These are phyloP conservation scores for Bisporella sp. DNA, from an alignment of 2,329 filamentous ascomycete species.

Conservation along the genomic window DNA sequence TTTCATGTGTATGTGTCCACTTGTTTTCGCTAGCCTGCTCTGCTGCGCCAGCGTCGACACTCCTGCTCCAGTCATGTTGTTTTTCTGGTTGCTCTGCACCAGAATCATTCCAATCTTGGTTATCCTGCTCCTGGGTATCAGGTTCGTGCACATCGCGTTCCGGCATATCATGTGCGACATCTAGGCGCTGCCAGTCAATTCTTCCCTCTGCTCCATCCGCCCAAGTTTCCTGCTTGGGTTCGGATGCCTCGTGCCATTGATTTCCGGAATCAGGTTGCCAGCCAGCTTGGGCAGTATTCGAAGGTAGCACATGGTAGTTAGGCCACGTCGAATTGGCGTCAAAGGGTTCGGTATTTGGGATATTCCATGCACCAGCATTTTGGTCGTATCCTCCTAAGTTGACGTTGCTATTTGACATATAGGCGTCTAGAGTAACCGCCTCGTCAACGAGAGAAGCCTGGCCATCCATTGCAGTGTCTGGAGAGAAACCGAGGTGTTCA, in stretches of 20 bases:
- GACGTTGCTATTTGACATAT: slow-evolving; percentile 10
- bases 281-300: slow-evolving; percentile 4
- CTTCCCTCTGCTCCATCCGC: neutral
- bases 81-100: too few relatives aligned
- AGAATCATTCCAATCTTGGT: too few relatives aligned
- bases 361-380: slow-evolving; percentile 5
- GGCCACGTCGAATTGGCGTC: slow-evolving; percentile 12
- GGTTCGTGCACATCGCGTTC: too few relatives aligned
- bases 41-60: too few relatives aligned
- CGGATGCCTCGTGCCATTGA: slow-evolving; percentile 7
- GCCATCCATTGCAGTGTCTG: slow-evolving; percentile 26
- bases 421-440: slow-evolving; percentile 13
- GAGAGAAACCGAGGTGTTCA: slow-evolving; percentile 32
- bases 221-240: slow-evolving; percentile 4
- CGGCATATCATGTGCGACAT: too few relatives aligned
- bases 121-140: too few relatives aligned
- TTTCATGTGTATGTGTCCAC: too few relatives aligned
- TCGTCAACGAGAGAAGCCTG: slow-evolving; percentile 24
- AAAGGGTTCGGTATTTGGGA: slow-evolving; percentile 10
- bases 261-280: slow-evolving; percentile 9
- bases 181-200: too few relatives aligned
- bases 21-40: too few relatives aligned
- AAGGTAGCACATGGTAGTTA: slow-evolving; percentile 10
- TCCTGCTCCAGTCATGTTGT: too few relatives aligned
- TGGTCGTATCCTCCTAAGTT: slow-evolving; percentile 10